Conservation (phyloP, 2,329 filamentous ascomycete genomes). For the Diaporthe amygdali region DNA sequence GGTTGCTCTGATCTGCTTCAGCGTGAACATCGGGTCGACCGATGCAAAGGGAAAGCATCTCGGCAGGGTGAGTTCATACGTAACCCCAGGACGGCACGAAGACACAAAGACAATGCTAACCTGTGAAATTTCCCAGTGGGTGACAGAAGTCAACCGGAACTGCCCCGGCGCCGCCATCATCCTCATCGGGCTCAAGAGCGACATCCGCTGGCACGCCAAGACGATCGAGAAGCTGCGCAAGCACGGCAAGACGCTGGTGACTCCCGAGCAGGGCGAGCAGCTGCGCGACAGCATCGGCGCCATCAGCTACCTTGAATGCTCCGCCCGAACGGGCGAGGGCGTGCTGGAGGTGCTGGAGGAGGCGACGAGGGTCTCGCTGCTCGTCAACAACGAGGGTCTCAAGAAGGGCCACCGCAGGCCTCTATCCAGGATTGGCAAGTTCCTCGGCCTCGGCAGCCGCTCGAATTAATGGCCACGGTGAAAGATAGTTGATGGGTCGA, state of each 20-base stretch:
- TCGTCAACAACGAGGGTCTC: conserved; percentile 9
- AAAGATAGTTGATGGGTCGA: neutral
- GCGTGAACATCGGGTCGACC: conserved; percentile 24
- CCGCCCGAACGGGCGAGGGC: conserved; percentile 24
- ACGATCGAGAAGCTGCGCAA: conserved; percentile 24
- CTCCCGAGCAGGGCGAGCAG: conserved; percentile 24
- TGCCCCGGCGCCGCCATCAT: conserved; percentile 25
- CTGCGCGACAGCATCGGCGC: conserved; percentile 26
- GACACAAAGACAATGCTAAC: neutral
- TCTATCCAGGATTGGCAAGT: conserved; percentile 25
- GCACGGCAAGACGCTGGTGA: conserved; percentile 22
- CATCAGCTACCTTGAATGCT: conserved; percentile 25
- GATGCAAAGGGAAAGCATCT: conserved; percentile 26
- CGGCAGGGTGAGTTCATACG: conserved; percentile 11
- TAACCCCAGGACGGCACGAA: no score
- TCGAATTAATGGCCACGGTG: neutral
- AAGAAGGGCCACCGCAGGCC: conserved; percentile 17
- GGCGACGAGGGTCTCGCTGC: conserved; percentile 21
- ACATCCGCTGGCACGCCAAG: conserved; percentile 24
- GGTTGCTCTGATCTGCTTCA: conserved; percentile 25
- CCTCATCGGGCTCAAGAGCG: conserved; percentile 25
- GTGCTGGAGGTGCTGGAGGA: conserved; percentile 25
- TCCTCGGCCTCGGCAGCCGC: conserved; percentile 17
- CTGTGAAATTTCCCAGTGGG: conserved; percentile 5
- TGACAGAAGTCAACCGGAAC: conserved; percentile 25